Conservation (phyloP, 2,329 filamentous ascomycete genomes). For the Exophiala lecanii-corni region DNA sequence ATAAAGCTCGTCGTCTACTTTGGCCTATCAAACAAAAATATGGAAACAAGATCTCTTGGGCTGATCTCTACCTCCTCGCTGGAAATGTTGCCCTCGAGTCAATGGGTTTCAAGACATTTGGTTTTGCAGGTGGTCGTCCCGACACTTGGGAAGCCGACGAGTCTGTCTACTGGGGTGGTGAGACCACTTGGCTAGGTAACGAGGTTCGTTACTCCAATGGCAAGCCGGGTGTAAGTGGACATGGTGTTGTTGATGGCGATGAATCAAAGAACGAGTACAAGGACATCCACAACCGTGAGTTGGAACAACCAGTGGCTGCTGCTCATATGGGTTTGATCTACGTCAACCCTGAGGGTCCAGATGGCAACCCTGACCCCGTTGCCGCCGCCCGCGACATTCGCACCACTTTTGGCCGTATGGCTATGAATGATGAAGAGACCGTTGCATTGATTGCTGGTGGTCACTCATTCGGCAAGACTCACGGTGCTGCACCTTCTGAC, state of each 20-base stretch:
- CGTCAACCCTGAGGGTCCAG: conserved; percentile 74
- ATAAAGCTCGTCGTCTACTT: conserved; percentile 74
- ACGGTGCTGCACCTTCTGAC: conserved; percentile 62
- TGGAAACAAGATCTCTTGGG: conserved; percentile 76
- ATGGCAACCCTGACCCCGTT: conserved; percentile 65
- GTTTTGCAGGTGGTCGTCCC: conserved; percentile 66
- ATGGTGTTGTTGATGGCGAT: conserved; percentile 41
- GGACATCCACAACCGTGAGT: conserved; percentile 56
- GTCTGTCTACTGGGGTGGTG: conserved; percentile 71
- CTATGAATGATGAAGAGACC: conserved; percentile 78
- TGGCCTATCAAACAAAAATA: conserved; percentile 86
- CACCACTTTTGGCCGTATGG: conserved; percentile 71
- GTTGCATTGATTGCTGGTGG: conserved; percentile 74
- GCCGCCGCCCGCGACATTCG: conserved; percentile 69
- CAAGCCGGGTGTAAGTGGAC: conserved; percentile 41
- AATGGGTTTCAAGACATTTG: conserved; percentile 70
- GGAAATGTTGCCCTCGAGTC: conserved; percentile 74
- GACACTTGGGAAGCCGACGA: conserved; percentile 74
- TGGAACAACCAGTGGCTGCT: conserved; percentile 64
- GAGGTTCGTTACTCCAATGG: conserved; percentile 62
- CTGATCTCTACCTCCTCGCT: conserved; percentile 65
- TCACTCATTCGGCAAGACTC: conserved; percentile 76
- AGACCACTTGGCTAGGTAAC: conserved; percentile 71
- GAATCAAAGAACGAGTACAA: conserved; percentile 41
- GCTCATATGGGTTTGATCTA: conserved; percentile 76